phyloP scores from a whole-genome alignment of 257 asterid species.

The Jacaranda mimosifolia region DNA sequence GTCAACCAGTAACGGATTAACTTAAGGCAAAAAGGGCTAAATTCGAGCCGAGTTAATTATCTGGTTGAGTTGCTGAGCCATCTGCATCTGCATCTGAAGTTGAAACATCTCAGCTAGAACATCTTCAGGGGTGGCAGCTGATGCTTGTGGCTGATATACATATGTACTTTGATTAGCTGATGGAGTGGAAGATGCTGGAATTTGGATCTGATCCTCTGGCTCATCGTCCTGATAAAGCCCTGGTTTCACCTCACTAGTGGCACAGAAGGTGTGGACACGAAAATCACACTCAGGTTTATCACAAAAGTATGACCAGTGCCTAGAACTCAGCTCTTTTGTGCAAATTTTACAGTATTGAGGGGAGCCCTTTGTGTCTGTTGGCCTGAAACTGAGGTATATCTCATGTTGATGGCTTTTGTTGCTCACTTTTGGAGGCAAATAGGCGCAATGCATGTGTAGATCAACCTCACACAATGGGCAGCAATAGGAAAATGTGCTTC shows the following conservation, averaged over 20 bases:
- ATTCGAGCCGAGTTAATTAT: neutral
- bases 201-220: conserved; percentile 27
- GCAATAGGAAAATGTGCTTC: conserved; percentile 58
- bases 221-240: conserved; percentile 55
- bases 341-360: conserved; percentile 54
- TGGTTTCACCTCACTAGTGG: conserved; percentile 64
- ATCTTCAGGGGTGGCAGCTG: conserved; percentile 7
- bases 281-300: conserved; percentile 49
- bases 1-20: neutral
- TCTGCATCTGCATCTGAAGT: conserved; percentile 35
- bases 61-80: conserved; percentile 36
- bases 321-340: conserved; percentile 39
- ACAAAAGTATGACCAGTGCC: conserved; percentile 63
- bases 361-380: conserved; percentile 1
- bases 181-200: conserved; percentile 16
- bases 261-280: conserved; percentile 63
- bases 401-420: conserved; percentile 59
- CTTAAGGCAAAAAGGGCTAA: neutral
- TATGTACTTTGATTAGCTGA: neutral
- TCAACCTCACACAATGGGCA: conserved; percentile 73
- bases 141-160: neutral
- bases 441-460: conserved; percentile 68
- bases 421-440: conserved; percentile 50
- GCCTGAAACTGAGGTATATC: conserved; percentile 31
- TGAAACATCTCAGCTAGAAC: conserved; percentile 30